phyloP scores from a whole-genome alignment of 148 eudicot species.

The Amaranthus palmeri region DNA sequence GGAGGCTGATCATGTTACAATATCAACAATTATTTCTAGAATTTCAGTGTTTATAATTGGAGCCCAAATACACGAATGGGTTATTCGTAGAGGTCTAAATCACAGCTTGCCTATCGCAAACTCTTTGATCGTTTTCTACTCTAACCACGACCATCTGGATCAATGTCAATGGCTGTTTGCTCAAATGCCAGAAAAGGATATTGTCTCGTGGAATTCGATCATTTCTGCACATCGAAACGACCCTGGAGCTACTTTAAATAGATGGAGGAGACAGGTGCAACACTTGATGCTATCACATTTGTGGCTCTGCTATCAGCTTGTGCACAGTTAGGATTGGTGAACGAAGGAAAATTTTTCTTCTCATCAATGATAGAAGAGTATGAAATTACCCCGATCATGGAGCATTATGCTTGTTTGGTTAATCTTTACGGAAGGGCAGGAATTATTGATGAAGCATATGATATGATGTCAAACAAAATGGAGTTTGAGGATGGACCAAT shows the following conservation, averaged over 20 bases:
- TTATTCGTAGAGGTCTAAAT: conserved; percentile 26
- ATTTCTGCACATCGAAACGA: conserved; percentile 58
- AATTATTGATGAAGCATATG: conserved; percentile 42
- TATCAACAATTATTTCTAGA: conserved; percentile 48
- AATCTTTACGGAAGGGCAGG: conserved; percentile 33
- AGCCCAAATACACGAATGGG: conserved; percentile 41
- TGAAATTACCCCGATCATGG: conserved; percentile 49
- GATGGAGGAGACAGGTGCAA: conserved; percentile 41
- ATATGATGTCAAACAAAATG: conserved; percentile 43
- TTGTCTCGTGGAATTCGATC: conserved; percentile 5
- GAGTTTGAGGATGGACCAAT: conserved; percentile 69
- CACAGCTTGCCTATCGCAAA: conserved; percentile 49
- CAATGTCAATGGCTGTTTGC: conserved; percentile 49
- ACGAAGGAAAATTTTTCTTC: conserved; percentile 60
- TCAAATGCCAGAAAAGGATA: conserved; percentile 48
- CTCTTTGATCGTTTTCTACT: conserved; percentile 55
- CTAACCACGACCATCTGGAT: conserved; percentile 27
- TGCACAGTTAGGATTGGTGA: conserved; percentile 53
- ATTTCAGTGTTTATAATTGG: conserved; percentile 28
- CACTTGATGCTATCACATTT: conserved; percentile 60
- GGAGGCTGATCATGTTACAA: conserved; percentile 50
- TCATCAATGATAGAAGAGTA: conserved; percentile 47
- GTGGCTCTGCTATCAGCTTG: conserved; percentile 63
- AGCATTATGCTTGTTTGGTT: conserved; percentile 77
- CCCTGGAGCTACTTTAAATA: conserved; percentile 40